A percentile compares a stretch with the other conserved stretches of the same genome.
Evolutionary conservation across 148 eudicot genomes (phyloP).

Genomic region (Camellia lanceoleosa): DNA sequence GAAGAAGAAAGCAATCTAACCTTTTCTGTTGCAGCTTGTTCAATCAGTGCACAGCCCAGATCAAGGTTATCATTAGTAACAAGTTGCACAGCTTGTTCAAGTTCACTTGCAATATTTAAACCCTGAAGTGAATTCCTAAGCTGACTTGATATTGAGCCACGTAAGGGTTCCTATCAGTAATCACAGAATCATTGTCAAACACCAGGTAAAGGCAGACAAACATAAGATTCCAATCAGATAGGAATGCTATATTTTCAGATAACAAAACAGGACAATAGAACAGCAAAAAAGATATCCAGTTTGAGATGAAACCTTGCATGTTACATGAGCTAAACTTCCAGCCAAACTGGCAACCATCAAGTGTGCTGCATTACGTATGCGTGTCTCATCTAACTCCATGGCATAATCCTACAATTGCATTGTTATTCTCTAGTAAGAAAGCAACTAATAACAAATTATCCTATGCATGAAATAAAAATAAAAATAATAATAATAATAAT

Average conservation of each 20-base stretch:
- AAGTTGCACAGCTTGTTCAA: slow-evolving; percentile 63
- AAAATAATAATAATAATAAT: no score
- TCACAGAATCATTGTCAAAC: background rate
- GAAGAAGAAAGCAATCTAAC: slow-evolving; percentile 33
- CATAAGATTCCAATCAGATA: background rate
- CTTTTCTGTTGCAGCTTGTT: slow-evolving; percentile 94
- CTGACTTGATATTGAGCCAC: slow-evolving; percentile 72
- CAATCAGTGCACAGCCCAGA: slow-evolving; percentile 84
- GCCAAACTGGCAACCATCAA: slow-evolving; percentile 98
- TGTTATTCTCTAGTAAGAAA: background rate
- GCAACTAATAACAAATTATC: slow-evolving; percentile 3
- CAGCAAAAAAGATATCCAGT: background rate
- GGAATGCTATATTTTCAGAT: background rate
- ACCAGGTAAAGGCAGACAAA: slow-evolving; percentile 11
- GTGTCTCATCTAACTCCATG: slow-evolving; percentile 87
- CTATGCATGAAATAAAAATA: background rate
- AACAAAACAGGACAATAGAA: background rate
- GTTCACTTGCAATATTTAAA: slow-evolving; percentile 42
- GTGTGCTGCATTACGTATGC: slow-evolving; percentile 87
- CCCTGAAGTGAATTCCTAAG: slow-evolving; percentile 73
- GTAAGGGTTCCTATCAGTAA: slow-evolving; percentile 73
- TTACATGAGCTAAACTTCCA: slow-evolving; percentile 97
- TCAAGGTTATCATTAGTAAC: slow-evolving; percentile 94
- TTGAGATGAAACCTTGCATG: slow-evolving; percentile 75
- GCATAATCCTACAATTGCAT: slow-evolving; percentile 74